Conservation (phyloP, 208 protist species). For the Trypanosoma scelopori region DNA sequence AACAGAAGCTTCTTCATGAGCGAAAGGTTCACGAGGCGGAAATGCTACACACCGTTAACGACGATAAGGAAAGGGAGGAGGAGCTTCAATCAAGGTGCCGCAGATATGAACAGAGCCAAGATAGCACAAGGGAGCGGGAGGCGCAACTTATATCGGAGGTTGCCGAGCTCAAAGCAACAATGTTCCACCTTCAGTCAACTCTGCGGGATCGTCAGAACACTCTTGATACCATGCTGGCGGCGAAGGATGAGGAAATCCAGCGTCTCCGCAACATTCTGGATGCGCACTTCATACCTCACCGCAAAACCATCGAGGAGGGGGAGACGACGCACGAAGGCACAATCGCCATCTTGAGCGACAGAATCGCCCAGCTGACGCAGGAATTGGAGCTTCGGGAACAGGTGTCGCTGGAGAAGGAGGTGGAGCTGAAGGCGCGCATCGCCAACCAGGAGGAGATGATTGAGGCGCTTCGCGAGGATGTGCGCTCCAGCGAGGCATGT, state of each 20-base stretch:
- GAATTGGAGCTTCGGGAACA: slow-evolving; percentile 47
- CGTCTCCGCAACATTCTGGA: slow-evolving; percentile 64
- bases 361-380: slow-evolving; percentile 41
- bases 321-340: slow-evolving; percentile 29
- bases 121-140: slow-evolving; percentile 36
- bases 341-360: slow-evolving; percentile 41
- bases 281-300: slow-evolving; percentile 78
- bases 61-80: slow-evolving; percentile 31
- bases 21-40: slow-evolving; percentile 41
- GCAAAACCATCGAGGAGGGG: slow-evolving; percentile 47
- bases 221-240: slow-evolving; percentile 26
- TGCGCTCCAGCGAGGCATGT: slow-evolving; percentile 40
- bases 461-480: slow-evolving; percentile 60
- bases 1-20: slow-evolving; percentile 55
- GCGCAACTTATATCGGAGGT: slow-evolving; percentile 52
- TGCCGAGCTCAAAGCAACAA: slow-evolving; percentile 36
- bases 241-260: slow-evolving; percentile 59
- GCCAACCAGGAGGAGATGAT: slow-evolving; percentile 71
- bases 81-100: slow-evolving; percentile 34
- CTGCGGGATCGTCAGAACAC: slow-evolving; percentile 33
- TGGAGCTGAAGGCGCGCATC: slow-evolving; percentile 67
- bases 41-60: slow-evolving; percentile 31
- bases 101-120: slow-evolving; percentile 24
- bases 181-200: slow-evolving; percentile 33
- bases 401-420: slow-evolving; percentile 63